Conservation (phyloP, 371 early-diverging fungal genomes). For the Gilbertella persicaria region DNA sequence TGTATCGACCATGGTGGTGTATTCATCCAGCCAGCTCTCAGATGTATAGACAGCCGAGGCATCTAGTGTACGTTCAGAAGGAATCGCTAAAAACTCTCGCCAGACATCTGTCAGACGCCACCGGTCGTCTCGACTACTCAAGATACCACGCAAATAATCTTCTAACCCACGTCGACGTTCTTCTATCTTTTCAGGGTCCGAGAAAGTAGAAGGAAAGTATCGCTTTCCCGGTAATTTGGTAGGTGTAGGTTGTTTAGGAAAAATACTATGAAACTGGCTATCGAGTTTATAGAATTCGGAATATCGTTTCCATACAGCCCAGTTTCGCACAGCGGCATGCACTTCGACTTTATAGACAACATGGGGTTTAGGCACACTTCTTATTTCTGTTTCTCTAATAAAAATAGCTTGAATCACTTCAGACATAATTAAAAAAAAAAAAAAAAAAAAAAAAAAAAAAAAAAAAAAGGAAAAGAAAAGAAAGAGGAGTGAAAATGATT, state of each 20-base stretch:
- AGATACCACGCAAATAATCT: conserved; percentile 75
- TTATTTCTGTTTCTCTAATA: conserved; percentile 63
- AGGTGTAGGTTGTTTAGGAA: conserved; percentile 66
- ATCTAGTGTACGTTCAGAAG: conserved; percentile 51
- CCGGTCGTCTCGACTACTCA: conserved; percentile 71
- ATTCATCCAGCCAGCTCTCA: conserved; percentile 87
- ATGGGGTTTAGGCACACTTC: conserved; percentile 70
- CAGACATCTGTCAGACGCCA: conserved; percentile 80
- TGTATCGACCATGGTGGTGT: conserved; percentile 58
- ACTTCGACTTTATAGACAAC: conserved; percentile 74
- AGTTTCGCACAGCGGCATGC: conserved; percentile 81
- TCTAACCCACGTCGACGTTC: conserved; percentile 82
- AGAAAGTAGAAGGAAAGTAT: conserved; percentile 64
- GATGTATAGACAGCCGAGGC: conserved; percentile 55
- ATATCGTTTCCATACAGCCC: conserved; percentile 89
- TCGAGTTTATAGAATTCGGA: conserved; percentile 79
- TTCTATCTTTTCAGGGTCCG: conserved; percentile 72
- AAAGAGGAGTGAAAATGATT: conserved; percentile 18
- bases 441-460: not conserved
- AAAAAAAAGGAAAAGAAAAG: conserved; percentile 2
- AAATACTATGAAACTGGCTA: conserved; percentile 45
- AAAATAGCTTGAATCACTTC: conserved; percentile 72
- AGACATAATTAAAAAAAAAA: conserved; percentile 4
- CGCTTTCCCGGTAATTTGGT: conserved; percentile 68
- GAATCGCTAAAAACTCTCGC: conserved; percentile 78